A percentile compares a stretch with the other conserved stretches of the same genome.
Evolutionary conservation across 352 stramenopile species (phyloP).

Genomic region (Phytophthora hybrid): DNA sequence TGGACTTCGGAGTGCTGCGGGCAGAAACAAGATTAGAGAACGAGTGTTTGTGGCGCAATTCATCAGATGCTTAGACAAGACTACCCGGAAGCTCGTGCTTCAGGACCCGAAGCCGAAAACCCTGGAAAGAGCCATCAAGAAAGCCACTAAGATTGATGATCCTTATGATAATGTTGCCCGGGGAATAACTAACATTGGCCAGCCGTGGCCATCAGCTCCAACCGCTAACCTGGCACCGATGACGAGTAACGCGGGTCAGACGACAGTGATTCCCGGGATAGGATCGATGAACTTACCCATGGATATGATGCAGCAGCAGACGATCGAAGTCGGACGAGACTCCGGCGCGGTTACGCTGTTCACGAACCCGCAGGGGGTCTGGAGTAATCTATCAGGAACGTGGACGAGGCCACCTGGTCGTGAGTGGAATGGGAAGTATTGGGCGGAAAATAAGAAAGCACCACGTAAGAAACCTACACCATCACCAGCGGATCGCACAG

Average conservation of each 20-base stretch:
- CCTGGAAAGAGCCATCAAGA: background rate
- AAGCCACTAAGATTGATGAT: background rate
- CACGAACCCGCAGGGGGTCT: background rate
- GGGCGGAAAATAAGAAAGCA: background rate
- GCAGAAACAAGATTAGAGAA: too few species aligned
- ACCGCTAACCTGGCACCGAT: background rate
- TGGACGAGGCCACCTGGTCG: background rate
- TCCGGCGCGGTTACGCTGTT: background rate
- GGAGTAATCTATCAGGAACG: background rate
- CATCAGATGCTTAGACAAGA: too few species aligned
- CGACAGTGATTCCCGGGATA: background rate
- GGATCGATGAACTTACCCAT: background rate
- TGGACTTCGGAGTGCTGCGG: too few species aligned
- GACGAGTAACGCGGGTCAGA: background rate
- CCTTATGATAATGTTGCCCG: background rate
- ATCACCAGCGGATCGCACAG: background rate
- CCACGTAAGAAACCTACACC: background rate
- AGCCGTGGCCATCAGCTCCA: background rate
- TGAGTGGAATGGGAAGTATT: background rate
- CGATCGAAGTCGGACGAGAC: too few species aligned
- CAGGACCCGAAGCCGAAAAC: background rate
- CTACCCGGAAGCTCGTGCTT: too few species aligned
- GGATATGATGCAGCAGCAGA: too few species aligned
- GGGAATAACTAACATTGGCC: background rate
- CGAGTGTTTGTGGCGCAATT: too few species aligned